Conservation (phyloP, 345 rosid genomes). For the Rhizophora mangle region DNA sequence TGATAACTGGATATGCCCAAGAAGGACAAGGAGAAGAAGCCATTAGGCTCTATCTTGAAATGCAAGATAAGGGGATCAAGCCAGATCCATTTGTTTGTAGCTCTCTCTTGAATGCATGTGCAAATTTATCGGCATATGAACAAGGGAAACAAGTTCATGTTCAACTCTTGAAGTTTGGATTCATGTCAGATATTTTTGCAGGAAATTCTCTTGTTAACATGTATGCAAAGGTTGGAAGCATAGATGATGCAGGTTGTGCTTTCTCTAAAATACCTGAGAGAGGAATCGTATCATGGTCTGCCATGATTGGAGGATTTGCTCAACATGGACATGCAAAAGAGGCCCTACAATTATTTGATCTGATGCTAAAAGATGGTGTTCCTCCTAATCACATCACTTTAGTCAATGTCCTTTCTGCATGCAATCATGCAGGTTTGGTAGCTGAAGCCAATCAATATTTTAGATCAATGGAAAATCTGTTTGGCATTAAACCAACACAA, state of each 20-base stretch:
- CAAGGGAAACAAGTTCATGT: slow-evolving; percentile 67
- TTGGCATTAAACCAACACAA: slow-evolving; percentile 41
- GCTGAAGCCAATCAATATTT: slow-evolving; percentile 45
- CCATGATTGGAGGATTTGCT: slow-evolving; percentile 58
- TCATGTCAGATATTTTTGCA: slow-evolving; percentile 46
- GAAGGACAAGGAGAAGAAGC: slow-evolving; percentile 66
- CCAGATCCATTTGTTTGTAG: slow-evolving; percentile 65
- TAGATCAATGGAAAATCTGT: slow-evolving; percentile 41
- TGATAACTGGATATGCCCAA: slow-evolving; percentile 55
- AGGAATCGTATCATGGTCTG: slow-evolving; percentile 64
- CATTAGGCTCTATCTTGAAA: slow-evolving; percentile 44
- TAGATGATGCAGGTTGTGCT: slow-evolving; percentile 50
- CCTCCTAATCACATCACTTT: slow-evolving; percentile 58
- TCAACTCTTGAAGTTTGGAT: slow-evolving; percentile 53
- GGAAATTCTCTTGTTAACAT: slow-evolving; percentile 64
- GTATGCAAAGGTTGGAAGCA: slow-evolving; percentile 68
- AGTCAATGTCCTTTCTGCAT: slow-evolving; percentile 55
- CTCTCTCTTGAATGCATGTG: slow-evolving; percentile 60
- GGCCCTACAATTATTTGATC: slow-evolving; percentile 39
- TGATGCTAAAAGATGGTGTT: slow-evolving; percentile 47
- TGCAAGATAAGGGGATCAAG: slow-evolving; percentile 37
- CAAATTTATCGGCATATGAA: slow-evolving; percentile 62
- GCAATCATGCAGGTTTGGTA: slow-evolving; percentile 65
- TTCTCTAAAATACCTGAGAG: slow-evolving; percentile 46
- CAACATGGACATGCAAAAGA: slow-evolving; percentile 56